Base-by-base conservation (phyloP, 2,329 filamentous ascomycete genomes). In the Thielaviopsis euricoi region DNA sequence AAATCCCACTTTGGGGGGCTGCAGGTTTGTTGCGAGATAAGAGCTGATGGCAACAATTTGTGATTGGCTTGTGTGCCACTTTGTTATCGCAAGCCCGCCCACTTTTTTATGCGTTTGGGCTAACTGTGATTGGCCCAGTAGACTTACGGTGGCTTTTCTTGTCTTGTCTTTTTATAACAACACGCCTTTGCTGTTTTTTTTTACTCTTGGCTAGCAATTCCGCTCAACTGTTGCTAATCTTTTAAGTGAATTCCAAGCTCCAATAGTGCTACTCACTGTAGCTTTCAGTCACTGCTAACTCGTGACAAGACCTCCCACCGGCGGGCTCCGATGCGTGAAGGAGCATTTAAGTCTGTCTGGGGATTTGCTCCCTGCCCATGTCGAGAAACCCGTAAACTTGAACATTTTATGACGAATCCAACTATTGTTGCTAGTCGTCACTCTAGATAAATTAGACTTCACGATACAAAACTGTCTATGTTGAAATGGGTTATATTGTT, bases 301-400 rank as follows among this genome's bases (percentile, higher is more conserved):
- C 15, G 2, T n/a, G 15, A 43, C 13, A n/a, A n/a, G 17, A 17
- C 52, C 46, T 22, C 17, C 33, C 6, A 22, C 23, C 55, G 46
- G 55, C 55, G 46, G 55, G 55, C 40, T 40, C 55, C 55, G 46
- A 56, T 56, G 55, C 17, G 15, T 17, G 17, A 43, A 43, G 37
- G 37, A 43, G 37, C 37, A 43, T 43, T 43, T 43, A 43, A 43
- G 33, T 33, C 26, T 15, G 19, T 55, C 17, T 55, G 37, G 37
- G 19, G n/a, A 46, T 46, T 21, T 43, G 29, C 29, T 33, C 29
- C 37, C 37, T 43, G 17, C n/a, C n/a, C 6, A 43, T 43, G 15
- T 15, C 37, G 13, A 43, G 10, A 33, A 33, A 10, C 29, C n/a
- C 29, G 29, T 33, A 33, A 10, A 33, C 29, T 5, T 33, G 4